Conservation (phyloP, 192 early-diverging fungal genomes). For the Chytriomyces confervae region DNA sequence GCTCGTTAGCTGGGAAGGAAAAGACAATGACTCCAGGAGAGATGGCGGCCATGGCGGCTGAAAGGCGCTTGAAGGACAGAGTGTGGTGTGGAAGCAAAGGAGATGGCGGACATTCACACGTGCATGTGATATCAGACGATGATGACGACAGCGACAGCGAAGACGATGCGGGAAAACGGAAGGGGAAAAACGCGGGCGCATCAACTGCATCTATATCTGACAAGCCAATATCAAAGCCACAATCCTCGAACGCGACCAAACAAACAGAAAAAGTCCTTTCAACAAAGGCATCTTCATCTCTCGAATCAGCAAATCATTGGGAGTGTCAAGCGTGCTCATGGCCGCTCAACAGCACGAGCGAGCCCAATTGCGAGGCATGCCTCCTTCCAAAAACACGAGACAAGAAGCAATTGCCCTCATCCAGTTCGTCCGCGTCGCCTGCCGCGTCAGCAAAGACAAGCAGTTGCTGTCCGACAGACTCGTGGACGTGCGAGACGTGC, state of each 20-base stretch:
- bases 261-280: neutral
- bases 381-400: neutral
- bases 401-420: neutral
- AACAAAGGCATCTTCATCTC: neutral
- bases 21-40: conserved; percentile 56
- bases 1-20: conserved; percentile 19
- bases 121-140: neutral
- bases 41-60: conserved; percentile 73
- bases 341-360: neutral
- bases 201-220: no score
- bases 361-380: conserved; percentile 25
- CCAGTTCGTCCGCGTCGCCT: neutral
- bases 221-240: neutral
- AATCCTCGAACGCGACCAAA: neutral
- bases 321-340: conserved; percentile 19
- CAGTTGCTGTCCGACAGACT: neutral
- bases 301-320: conserved; percentile 15
- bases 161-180: neutral
- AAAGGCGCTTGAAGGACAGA: conserved; percentile 63
- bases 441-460: neutral
- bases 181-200: no score
- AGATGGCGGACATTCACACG: conserved; percentile 5
- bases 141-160: conserved; percentile 11
- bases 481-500: conserved; percentile 24
- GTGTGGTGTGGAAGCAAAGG: conserved; percentile 70